phyloP scores from a whole-genome alignment of 2,329 filamentous ascomycete species.

The Monosporascus sp. region DNA sequence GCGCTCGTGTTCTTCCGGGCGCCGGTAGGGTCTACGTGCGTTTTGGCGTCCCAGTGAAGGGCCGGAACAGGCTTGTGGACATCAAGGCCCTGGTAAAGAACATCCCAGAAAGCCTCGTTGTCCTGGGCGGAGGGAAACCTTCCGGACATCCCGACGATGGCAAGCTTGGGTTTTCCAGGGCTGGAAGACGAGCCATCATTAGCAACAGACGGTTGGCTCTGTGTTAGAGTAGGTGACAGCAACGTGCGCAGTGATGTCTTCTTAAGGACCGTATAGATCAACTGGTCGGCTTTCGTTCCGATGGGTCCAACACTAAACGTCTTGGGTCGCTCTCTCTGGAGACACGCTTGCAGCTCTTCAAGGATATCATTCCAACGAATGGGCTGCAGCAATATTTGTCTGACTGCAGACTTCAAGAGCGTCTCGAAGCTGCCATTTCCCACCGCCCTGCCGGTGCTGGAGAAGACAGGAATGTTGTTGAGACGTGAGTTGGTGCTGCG shows the following conservation, averaged over 20 bases:
- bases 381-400: constrained; percentile 14
- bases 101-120: constrained; percentile 20
- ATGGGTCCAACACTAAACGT: constrained; percentile 7
- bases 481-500: neutral
- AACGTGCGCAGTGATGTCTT: constrained; percentile 7
- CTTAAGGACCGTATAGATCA: constrained; percentile 11
- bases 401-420: constrained; percentile 11
- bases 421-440: constrained; percentile 4
- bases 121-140: constrained; percentile 15
- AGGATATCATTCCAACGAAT: constrained; percentile 10
- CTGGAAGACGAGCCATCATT: neutral
- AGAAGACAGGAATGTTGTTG: constrained; percentile 10
- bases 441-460: constrained; percentile 3
- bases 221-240: constrained; percentile 1
- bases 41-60: constrained; percentile 11
- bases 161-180: constrained; percentile 15
- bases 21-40: constrained; percentile 18
- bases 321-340: constrained; percentile 2
- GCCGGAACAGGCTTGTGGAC: constrained; percentile 16
- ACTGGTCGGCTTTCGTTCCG: constrained; percentile 10
- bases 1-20: constrained; percentile 13
- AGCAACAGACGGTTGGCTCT: neutral
- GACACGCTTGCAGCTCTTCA: constrained; percentile 9
- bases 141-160: constrained; percentile 19
- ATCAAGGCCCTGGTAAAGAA: constrained; percentile 17